phyloP scores from a whole-genome alignment of 345 rosid genomes.

The Eucalyptus melliodora region DNA sequence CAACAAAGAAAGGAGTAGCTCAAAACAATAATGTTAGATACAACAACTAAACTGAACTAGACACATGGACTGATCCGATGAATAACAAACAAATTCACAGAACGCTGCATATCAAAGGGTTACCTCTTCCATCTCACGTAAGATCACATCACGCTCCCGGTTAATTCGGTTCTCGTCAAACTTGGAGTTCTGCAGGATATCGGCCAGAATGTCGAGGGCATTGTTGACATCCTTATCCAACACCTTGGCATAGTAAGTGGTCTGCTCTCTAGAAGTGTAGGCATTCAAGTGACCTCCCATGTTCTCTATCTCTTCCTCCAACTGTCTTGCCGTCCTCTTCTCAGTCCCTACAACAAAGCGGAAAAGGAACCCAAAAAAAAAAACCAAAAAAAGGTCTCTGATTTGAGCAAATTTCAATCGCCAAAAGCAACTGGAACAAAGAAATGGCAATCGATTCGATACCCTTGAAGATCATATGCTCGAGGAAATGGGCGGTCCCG shows the following conservation, averaged over 20 bases:
- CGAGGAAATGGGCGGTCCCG: constrained; percentile 92
- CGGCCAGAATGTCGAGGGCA: constrained; percentile 67
- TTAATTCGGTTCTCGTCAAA: constrained; percentile 54
- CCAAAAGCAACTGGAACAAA: neutral
- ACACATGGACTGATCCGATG: neutral
- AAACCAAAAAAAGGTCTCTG: neutral
- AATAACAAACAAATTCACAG: neutral
- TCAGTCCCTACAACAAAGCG: constrained; percentile 27
- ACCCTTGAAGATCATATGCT: constrained; percentile 96
- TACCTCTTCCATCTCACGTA: constrained; percentile 84
- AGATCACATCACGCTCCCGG: constrained; percentile 65
- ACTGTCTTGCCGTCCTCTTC: constrained; percentile 35
- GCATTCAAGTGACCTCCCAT: constrained; percentile 97
- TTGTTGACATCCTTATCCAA: constrained; percentile 61
- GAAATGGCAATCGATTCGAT: neutral
- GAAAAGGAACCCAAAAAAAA: neutral
- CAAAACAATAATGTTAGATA: neutral
- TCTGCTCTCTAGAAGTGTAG: constrained; percentile 91
- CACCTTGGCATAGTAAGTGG: constrained; percentile 88
- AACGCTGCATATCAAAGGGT: neutral
- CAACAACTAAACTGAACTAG: neutral
- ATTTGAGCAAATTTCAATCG: neutral
- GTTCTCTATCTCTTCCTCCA: constrained; percentile 94
- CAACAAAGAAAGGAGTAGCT: neutral
- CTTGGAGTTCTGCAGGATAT: constrained; percentile 86